Evolutionary conservation across 106 monocot genomes (phyloP).

Genomic region (Posidonia australis): DNA sequence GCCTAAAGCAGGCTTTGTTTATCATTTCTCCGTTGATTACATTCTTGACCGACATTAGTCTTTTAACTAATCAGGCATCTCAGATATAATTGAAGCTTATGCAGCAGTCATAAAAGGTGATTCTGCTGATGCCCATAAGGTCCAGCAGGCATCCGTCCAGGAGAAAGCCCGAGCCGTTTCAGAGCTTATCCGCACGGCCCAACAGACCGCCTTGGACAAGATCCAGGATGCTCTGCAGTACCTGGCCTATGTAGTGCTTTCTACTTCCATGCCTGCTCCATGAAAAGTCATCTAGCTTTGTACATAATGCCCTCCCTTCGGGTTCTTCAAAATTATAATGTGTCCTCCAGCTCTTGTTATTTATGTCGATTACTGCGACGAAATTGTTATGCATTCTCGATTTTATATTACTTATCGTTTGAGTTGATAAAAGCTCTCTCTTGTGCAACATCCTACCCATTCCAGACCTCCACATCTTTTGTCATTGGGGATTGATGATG

Average conservation of each 20-base stretch:
- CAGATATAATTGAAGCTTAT: conserved; percentile 75
- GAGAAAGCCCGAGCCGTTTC: conserved; percentile 68
- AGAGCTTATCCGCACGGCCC: conserved; percentile 39
- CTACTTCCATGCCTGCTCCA: conserved; percentile 58
- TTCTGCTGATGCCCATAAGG: conserved; percentile 10
- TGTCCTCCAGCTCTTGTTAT: too few relatives aligned
- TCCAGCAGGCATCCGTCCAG: conserved; percentile 28
- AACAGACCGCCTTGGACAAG: conserved; percentile 54
- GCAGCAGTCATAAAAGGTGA: conserved; percentile 30
- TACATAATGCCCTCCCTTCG: not conserved
- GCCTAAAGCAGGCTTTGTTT: too few relatives aligned
- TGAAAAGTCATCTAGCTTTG: not conserved
- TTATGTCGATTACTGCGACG: too few relatives aligned
- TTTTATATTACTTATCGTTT: too few relatives aligned
- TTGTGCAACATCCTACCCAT: too few relatives aligned
- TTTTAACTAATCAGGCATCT: conserved; percentile 32
- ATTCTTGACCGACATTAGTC: too few relatives aligned
- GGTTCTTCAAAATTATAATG: too few relatives aligned
- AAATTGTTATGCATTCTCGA: too few relatives aligned
- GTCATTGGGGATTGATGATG: too few relatives aligned
- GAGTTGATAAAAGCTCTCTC: too few relatives aligned
- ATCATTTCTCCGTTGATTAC: too few relatives aligned
- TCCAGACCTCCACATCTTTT: too few relatives aligned
- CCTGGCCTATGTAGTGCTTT: conserved; percentile 63
- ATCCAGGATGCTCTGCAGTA: conserved; percentile 77